Conservation (phyloP, 148 eudicot species). For the Oxyria digyna region DNA sequence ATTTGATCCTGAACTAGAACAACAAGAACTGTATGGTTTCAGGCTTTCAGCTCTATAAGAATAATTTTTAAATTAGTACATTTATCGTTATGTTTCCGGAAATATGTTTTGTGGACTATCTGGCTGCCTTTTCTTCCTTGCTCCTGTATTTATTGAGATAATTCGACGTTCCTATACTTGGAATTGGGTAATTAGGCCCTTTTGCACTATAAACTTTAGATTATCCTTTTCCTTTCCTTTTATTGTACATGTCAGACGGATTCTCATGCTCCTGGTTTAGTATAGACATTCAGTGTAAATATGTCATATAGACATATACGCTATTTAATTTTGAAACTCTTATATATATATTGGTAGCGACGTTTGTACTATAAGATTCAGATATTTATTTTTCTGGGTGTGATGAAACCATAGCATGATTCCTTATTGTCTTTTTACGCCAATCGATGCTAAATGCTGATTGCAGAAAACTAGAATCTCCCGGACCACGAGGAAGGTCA, state of each 20-base stretch:
- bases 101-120: background rate
- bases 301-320: background rate
- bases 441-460: slow-evolving; percentile 7
- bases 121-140: background rate
- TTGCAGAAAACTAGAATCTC: slow-evolving; percentile 82
- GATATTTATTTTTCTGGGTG: background rate
- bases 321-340: background rate
- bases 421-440: background rate
- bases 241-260: background rate
- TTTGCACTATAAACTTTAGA: background rate
- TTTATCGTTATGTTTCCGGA: background rate
- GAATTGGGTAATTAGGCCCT: background rate
- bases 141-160: background rate
- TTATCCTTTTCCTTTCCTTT: background rate
- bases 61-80: too few species aligned
- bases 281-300: background rate
- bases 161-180: background rate
- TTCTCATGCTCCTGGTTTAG: background rate
- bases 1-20: background rate
- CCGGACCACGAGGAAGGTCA: slow-evolving; percentile 50
- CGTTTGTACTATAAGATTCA: background rate
- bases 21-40: background rate
- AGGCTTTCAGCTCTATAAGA: background rate
- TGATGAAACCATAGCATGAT: background rate
- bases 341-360: background rate